These are phyloP conservation scores for Triticum aestivum DNA, from an alignment of 176 grass and related monocot species.

Conservation along the genomic window IWGSC_CS_RefSeq_v2.1 NC_057813.1:660113121-660113620, in stretches of 20 bases:
- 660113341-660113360: conserved; percentile 76
- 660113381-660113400: conserved; percentile 81
- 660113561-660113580: background rate
- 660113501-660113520: conserved; percentile 88
- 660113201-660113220: conserved; percentile 84
- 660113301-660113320: conserved; percentile 97
- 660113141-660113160: conserved; percentile 78
- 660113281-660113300: conserved; percentile 92
- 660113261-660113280: conserved; percentile 85
- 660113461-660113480: conserved; percentile 64
- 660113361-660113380: conserved; percentile 70
- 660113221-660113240: conserved; percentile 59
- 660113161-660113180: conserved; percentile 63
- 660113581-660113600: background rate
- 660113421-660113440: conserved; percentile 90
- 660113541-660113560: conserved; percentile 54
- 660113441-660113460: conserved; percentile 83
- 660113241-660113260: conserved; percentile 68
- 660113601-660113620: background rate
- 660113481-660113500: conserved; percentile 76
- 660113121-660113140: background rate
- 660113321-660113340: conserved; percentile 74
- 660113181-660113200: conserved; percentile 85
- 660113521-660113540: conserved; percentile 79
- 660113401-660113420: conserved; percentile 60